Evolutionary conservation across 2,329 filamentous ascomycete species (phyloP).

Genomic region (Pseudogymnoascus destructans): DNA sequence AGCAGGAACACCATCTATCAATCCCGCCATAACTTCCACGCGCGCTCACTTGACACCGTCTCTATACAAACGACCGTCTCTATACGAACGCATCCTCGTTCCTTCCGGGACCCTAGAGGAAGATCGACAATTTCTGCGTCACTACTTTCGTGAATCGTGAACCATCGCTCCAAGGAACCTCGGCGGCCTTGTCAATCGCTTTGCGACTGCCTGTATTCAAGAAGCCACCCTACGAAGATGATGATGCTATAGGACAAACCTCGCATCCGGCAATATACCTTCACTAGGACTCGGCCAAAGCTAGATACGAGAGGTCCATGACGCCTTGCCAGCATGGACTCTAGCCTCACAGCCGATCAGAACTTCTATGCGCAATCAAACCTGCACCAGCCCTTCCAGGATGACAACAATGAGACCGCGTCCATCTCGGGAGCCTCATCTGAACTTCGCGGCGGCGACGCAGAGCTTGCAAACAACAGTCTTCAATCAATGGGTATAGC

Average conservation of each 20-base stretch:
- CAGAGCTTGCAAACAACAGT: background rate
- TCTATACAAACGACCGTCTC: background rate
- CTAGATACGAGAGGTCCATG: conserved; percentile 2
- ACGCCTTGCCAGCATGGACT: conserved; percentile 22
- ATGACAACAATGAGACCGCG: background rate
- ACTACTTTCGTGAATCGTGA: background rate
- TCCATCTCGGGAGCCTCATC: background rate
- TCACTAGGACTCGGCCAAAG: conserved; percentile 2
- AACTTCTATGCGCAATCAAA: conserved; percentile 21
- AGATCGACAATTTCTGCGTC: conserved; percentile 3
- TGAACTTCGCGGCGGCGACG: background rate
- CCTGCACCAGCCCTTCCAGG: background rate
- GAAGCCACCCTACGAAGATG: background rate
- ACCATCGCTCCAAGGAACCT: background rate
- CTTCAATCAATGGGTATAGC: background rate
- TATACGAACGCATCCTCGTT: background rate
- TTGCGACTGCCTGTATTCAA: background rate
- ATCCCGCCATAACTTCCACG: background rate
- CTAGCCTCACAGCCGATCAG: conserved; percentile 24
- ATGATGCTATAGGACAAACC: conserved; percentile 3
- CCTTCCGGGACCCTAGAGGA: background rate
- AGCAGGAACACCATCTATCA: background rate
- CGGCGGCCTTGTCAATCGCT: background rate
- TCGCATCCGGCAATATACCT: background rate
- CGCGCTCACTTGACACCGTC: background rate